Evolutionary conservation across 1,284 basidiomycete genomes (phyloP), one percentile per base, ranked within the genome.

Genomic region (Wolfiporia cocos): DNA sequence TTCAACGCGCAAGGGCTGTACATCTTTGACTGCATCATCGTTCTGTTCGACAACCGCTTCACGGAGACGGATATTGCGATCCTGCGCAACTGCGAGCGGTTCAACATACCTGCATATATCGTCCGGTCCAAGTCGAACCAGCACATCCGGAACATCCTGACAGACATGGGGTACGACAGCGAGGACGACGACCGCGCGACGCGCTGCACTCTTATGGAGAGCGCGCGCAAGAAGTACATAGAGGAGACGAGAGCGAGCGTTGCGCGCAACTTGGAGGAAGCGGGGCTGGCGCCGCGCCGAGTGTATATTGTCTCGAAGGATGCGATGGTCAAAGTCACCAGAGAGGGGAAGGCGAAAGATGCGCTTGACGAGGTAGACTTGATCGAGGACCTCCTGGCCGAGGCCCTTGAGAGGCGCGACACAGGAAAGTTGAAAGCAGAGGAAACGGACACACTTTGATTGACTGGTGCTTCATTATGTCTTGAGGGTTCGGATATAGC

Each of bases 1-100:
- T 43, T 43, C 42, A 36, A n/a, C 35, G 20, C 18, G 2, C 42
- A 43, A n/a, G 42, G 42, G 4, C 19, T 43, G 30, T 43, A 33
- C 30, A 22, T 38, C 3, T 43, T 43, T 15, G 36, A 43, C 21
- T 38, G 35, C 31, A 28, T 43, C 36, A 22, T 43, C 21, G 17
- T 43, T 4, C 15, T 43, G 2, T 14, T 38, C 30, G 42, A 43
- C 30, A 19, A 4, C 17, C 42, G 42, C n/a, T 38, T 43, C 42
- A 43, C 42, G 10, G 35, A 5, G 9, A 26, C 36, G 23, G 42
- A 43, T 31, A 23, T 43, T 36, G 36, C 42, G 29, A 37, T 43
- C 36, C 30, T 43, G 29, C 2, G n/a, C n/a, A 37, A 36, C 20
- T 43, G 42, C 31, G 21, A 12, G 21, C n/a, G 14, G 19, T 21